Conservation (phyloP, 78 protist species). For the Guillardia theta region DNA sequence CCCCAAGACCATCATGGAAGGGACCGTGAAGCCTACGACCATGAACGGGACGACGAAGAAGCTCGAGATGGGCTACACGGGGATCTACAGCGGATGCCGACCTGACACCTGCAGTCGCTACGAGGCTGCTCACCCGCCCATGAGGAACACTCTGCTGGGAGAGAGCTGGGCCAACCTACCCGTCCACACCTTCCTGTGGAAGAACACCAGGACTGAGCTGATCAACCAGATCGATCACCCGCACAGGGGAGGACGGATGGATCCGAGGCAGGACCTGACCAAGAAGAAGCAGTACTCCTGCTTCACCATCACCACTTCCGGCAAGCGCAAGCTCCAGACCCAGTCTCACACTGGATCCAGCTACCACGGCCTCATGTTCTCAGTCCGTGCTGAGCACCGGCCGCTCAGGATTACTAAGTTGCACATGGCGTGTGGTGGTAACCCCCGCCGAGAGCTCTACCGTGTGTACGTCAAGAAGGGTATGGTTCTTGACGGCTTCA, state of each 20-base stretch:
- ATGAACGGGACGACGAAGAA: too few species aligned
- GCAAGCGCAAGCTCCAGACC: background rate
- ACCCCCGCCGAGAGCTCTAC: slow-evolving; percentile 14
- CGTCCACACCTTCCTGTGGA: background rate
- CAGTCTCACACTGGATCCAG: background rate
- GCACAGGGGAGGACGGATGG: background rate
- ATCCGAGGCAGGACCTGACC: background rate
- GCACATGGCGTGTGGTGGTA: background rate
- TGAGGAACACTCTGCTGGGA: background rate
- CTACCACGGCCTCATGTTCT: background rate
- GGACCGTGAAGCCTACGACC: too few species aligned
- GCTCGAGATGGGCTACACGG: background rate
- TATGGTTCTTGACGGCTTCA: background rate
- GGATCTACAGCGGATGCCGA: slow-evolving; percentile 29
- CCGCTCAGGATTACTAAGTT: background rate
- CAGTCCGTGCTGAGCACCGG: background rate
- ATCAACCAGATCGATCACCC: background rate
- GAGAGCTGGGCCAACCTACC: background rate
- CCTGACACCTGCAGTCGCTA: background rate
- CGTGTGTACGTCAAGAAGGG: background rate
- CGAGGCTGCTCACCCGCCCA: background rate
- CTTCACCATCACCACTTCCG: background rate
- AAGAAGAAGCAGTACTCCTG: too few species aligned
- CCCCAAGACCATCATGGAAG: too few species aligned
- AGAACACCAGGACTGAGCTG: background rate